Evolutionary conservation across 768 basidiomycete species (phyloP).

Genomic region (Leccinum fibrillosum): DNA sequence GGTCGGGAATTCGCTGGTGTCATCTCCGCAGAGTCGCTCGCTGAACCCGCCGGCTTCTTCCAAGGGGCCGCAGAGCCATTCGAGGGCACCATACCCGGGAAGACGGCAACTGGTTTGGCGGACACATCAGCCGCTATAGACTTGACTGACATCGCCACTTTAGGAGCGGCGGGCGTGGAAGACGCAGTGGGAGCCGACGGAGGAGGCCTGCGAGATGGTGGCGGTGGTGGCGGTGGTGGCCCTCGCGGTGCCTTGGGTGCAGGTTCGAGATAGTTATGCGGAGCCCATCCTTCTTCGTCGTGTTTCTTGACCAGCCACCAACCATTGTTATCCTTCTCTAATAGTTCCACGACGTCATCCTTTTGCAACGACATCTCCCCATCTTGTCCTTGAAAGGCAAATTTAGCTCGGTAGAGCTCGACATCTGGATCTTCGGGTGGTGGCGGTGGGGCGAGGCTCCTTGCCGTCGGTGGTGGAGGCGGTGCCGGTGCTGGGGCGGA

Average conservation of each 20-base stretch:
- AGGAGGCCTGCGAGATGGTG: constrained; percentile 49
- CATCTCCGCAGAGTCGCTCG: constrained; percentile 32
- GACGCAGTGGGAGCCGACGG: constrained; percentile 40
- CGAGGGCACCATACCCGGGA: constrained; percentile 66
- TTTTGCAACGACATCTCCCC: constrained; percentile 90
- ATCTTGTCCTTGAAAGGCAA: constrained; percentile 87
- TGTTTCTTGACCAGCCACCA: constrained; percentile 97
- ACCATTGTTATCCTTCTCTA: constrained; percentile 91
- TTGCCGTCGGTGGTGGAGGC: constrained; percentile 40
- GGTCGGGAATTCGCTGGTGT: constrained; percentile 50
- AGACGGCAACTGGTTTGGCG: constrained; percentile 80
- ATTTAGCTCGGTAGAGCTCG: constrained; percentile 83
- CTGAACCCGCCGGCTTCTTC: constrained; percentile 53
- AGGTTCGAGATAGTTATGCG: constrained; percentile 87
- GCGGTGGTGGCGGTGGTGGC: constrained; percentile 66
- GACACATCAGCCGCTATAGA: constrained; percentile 53
- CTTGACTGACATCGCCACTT: constrained; percentile 34
- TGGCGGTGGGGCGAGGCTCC: constrained; percentile 48
- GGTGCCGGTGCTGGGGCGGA: constrained; percentile 24
- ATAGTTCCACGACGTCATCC: constrained; percentile 87
- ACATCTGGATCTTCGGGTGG: constrained; percentile 60
- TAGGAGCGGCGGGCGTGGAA: constrained; percentile 35
- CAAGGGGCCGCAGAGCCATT: constrained; percentile 73
- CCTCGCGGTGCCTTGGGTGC: constrained; percentile 65
- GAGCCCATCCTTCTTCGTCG: constrained; percentile 89